Base-by-base conservation (phyloP, 495 filamentous ascomycete genomes). In the Ascodesmis nigricans region DNA sequence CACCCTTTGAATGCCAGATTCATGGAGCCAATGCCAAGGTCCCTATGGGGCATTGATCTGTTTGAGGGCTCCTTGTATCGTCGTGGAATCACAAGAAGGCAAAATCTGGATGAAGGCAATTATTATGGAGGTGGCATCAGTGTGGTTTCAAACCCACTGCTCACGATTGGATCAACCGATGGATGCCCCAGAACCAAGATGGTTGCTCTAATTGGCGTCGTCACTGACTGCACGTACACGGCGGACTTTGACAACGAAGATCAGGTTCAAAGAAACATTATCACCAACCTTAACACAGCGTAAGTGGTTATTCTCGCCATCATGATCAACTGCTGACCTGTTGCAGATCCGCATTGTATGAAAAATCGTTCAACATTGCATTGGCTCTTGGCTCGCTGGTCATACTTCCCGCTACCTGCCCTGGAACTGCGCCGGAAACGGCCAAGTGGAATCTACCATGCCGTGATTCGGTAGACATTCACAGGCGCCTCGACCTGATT, bases 321-420 rank as follows among this genome's bases (percentile, higher is more conserved):
- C 23, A 34, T 7, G 14, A 26, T 13, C 16, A 31, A 36, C 11
- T 28, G 32, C 41, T 49, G 24, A 49, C 33, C 8, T 41, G 18
- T 11, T 5, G 4, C 30, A 50, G 47, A 11, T 95, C 87, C 3
- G 66, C 63, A 35, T 55, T 91, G 2, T 97, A 78, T 45, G 90
- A 97, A 56, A 66, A 62, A 35, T 75, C 75, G 3, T 95, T 97
- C 65, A 93, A 92, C 47, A 79, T 97, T 44, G 78, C 80, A 0
- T 67, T 97, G 16, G 87, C 81, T 26, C 64, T 97, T 35, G 68
- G 73, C 39, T 87, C 91, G 51, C 52, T 97, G 36, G 76, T 78
- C 10, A 66, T 95, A 36, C 74, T 61, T 29, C 65, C 75, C 18
- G 46, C 58, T 2, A 52, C 52, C 4, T 95, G 87, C 49, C 75